Percentiles rank a stretch among this genome's conserved stretches.
phyloP scores from a whole-genome alignment of 1,284 basidiomycete species.

The Thecaphora thlaspeos region DNA sequence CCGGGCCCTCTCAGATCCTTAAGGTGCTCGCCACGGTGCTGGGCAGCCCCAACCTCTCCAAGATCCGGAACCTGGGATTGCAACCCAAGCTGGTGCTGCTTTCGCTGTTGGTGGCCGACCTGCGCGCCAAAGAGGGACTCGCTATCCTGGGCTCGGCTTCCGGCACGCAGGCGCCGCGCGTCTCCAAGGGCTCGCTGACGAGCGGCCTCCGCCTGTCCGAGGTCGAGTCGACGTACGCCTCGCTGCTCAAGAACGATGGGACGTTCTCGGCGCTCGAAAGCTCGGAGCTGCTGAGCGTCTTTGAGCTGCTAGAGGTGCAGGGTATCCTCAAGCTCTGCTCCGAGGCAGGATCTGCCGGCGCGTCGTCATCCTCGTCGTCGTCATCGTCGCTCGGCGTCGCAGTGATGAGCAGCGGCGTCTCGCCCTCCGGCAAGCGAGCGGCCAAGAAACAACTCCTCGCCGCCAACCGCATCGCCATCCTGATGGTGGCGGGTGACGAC shows the following conservation, averaged over 20 bases:
- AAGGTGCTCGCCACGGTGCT: slow-evolving; percentile 50
- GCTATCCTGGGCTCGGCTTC: slow-evolving; percentile 22
- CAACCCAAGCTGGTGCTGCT: slow-evolving; percentile 54
- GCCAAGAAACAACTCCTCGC: slow-evolving; percentile 49
- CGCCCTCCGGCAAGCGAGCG: slow-evolving; percentile 45
- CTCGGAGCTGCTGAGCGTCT: slow-evolving; percentile 52
- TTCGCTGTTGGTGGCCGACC: slow-evolving; percentile 40
- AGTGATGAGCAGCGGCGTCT: slow-evolving; percentile 14
- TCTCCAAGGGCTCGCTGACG: background rate
- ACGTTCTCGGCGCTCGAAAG: slow-evolving; percentile 39
- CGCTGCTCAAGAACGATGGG: slow-evolving; percentile 40
- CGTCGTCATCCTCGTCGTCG: background rate
- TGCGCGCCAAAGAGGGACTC: slow-evolving; percentile 24
- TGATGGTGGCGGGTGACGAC: slow-evolving; percentile 35
- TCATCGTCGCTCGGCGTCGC: background rate
- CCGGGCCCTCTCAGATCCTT: slow-evolving; percentile 51
- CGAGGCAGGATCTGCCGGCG: slow-evolving; percentile 17
- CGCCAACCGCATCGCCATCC: slow-evolving; percentile 24
- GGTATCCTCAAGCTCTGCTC: slow-evolving; percentile 39
- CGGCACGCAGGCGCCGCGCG: background rate
- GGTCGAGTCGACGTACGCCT: slow-evolving; percentile 44
- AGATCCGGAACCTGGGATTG: slow-evolving; percentile 46
- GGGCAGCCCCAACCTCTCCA: slow-evolving; percentile 45
- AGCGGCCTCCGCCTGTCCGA: slow-evolving; percentile 32
- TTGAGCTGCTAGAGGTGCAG: slow-evolving; percentile 53